Conservation (phyloP, 2,329 filamentous ascomycete genomes). For the Pleomassaria siparia region DNA sequence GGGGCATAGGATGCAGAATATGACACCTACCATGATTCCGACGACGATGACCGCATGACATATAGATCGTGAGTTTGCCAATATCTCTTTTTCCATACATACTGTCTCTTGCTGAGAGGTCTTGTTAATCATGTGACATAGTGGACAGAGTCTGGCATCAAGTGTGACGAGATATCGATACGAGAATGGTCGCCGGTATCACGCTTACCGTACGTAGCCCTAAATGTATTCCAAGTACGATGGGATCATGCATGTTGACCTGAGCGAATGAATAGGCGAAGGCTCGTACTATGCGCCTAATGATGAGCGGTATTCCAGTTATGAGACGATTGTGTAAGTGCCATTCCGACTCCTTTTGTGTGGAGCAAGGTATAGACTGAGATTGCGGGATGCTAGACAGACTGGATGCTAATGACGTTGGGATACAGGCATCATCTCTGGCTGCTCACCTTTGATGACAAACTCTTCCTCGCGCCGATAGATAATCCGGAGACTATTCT, state of each 20-base stretch:
- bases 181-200: slow-evolving; percentile 40
- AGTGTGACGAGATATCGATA: slow-evolving; percentile 43
- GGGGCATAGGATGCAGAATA: slow-evolving; percentile 26
- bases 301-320: slow-evolving; percentile 31
- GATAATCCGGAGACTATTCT: slow-evolving; percentile 30
- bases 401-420: neutral
- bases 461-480: slow-evolving; percentile 38
- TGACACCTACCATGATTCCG: slow-evolving; percentile 22
- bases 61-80: slow-evolving; percentile 24
- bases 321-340: slow-evolving; percentile 31
- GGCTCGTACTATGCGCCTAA: slow-evolving; percentile 40
- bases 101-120: neutral
- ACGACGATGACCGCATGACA: slow-evolving; percentile 28
- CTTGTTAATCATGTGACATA: slow-evolving; percentile 11
- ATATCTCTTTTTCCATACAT: neutral
- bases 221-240: neutral
- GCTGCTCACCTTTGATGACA: slow-evolving; percentile 38
- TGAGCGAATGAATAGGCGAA: slow-evolving; percentile 19
- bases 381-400: neutral
- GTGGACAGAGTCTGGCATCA: slow-evolving; percentile 42
- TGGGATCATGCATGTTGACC: neutral
- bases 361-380: neutral
- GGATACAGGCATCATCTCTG: slow-evolving; percentile 40
- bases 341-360: too few relatives aligned
- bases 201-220: slow-evolving; percentile 30